phyloP scores from a whole-genome alignment of 805 yeast genomes.

The Candida coleopterorum region DNA sequence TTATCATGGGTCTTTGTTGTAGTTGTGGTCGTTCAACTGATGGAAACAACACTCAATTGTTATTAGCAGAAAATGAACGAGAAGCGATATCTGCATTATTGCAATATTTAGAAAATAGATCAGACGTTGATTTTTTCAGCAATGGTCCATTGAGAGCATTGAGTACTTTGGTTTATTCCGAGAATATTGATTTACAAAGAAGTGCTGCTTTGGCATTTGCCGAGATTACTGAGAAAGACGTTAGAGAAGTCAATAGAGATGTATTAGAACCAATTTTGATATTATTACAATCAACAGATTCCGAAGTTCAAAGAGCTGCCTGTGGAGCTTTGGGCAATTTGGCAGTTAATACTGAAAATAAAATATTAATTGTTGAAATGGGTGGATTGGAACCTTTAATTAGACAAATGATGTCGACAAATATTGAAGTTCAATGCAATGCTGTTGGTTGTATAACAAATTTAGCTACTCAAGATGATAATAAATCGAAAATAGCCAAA shows the following conservation, averaged over 20 bases:
- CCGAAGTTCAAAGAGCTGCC: slow-evolving; percentile 97
- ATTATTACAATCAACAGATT: slow-evolving; percentile 77
- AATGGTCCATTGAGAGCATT: slow-evolving; percentile 85
- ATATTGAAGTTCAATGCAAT: slow-evolving; percentile 97
- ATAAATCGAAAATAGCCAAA: slow-evolving; percentile 91
- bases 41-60: slow-evolving; percentile 67
- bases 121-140: slow-evolving; percentile 84
- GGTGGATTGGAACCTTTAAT: slow-evolving; percentile 96
- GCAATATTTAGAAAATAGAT: slow-evolving; percentile 81
- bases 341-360: slow-evolving; percentile 95
- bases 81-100: slow-evolving; percentile 90
- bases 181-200: slow-evolving; percentile 89
- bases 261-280: slow-evolving; percentile 92
- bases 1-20: slow-evolving; percentile 38
- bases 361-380: slow-evolving; percentile 91
- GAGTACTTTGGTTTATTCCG: slow-evolving; percentile 89
- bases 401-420: slow-evolving; percentile 95
- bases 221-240: slow-evolving; percentile 95
- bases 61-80: slow-evolving; percentile 88
- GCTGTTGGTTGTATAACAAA: slow-evolving; percentile 99
- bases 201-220: slow-evolving; percentile 98
- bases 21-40: slow-evolving; percentile 46
- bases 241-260: slow-evolving; percentile 82
- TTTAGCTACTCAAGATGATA: slow-evolving; percentile 95
- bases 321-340: slow-evolving; percentile 98